These are phyloP conservation scores for Verticillium alfalfae DNA, from an alignment of 2,329 filamentous ascomycete genomes.

Conservation along the genomic window DNA sequence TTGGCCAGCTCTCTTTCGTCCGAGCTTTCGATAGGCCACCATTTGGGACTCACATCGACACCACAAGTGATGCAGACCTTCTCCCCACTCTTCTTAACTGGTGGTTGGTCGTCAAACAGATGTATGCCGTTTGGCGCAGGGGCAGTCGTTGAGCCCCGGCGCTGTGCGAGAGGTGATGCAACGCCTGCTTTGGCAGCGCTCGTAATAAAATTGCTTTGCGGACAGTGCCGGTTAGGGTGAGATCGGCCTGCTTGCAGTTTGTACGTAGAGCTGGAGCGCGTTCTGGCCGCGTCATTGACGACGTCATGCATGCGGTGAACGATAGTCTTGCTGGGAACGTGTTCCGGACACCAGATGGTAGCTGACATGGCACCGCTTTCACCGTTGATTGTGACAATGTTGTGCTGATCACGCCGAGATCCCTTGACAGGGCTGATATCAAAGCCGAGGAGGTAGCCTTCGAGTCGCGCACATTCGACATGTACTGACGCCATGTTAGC, in stretches of 20 bases:
- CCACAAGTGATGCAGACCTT: conserved; percentile 60
- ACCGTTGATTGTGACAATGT: conserved; percentile 72
- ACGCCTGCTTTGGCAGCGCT: conserved; percentile 51
- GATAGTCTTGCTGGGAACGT: conserved; percentile 64
- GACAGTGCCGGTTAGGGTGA: conserved; percentile 83
- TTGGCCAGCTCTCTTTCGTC: conserved; percentile 48
- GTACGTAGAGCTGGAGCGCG: conserved; percentile 79
- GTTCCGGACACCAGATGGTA: conserved; percentile 86
- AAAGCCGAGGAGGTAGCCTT: conserved; percentile 80
- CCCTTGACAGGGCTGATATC: conserved; percentile 87
- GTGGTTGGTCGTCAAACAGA: not conserved
- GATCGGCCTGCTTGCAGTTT: conserved; percentile 90
- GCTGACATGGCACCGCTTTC: conserved; percentile 83
- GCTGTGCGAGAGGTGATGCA: conserved; percentile 29
- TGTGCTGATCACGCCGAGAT: conserved; percentile 75
- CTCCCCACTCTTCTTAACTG: conserved; percentile 30
- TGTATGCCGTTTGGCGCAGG: conserved; percentile 9
- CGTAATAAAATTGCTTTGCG: conserved; percentile 81
- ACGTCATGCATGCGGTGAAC: conserved; percentile 76
- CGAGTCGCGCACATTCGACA: conserved; percentile 82
- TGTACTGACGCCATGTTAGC: conserved; percentile 53
- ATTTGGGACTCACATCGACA: conserved; percentile 68
- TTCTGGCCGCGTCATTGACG: conserved; percentile 66
- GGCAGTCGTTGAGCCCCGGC: conserved; percentile 52
- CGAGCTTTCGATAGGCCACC: conserved; percentile 56